Percentiles rank a stretch among this genome's conserved stretches.
phyloP scores from a whole-genome alignment of 1,284 basidiomycete genomes.

The Papiliotrema nemorosa region DNA sequence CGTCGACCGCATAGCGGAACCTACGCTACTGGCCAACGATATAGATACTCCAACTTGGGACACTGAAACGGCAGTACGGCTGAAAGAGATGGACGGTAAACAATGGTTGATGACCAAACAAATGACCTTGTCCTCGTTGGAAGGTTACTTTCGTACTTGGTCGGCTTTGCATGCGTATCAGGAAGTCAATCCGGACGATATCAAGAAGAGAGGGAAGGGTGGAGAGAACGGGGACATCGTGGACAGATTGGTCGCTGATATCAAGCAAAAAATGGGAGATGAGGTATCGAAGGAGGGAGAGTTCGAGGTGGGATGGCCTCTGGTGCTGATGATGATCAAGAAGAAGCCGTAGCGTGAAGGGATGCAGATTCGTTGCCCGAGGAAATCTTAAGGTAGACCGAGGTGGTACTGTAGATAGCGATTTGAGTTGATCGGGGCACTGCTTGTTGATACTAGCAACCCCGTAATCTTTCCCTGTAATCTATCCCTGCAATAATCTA shows the following conservation, averaged over 20 bases:
- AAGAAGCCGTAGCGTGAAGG: slow-evolving; percentile 19
- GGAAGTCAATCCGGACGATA: slow-evolving; percentile 62
- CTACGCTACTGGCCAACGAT: slow-evolving; percentile 6
- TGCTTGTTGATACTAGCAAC: too few species aligned
- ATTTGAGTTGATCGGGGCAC: too few species aligned
- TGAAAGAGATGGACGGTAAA: slow-evolving; percentile 25
- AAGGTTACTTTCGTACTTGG: slow-evolving; percentile 68
- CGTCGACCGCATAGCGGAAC: slow-evolving; percentile 7
- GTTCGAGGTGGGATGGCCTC: slow-evolving; percentile 67
- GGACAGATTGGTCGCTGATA: slow-evolving; percentile 57
- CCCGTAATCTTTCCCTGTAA: too few species aligned
- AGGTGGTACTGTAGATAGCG: too few species aligned
- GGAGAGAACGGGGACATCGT: slow-evolving; percentile 60
- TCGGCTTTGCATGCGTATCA: slow-evolving; percentile 69
- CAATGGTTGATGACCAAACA: slow-evolving; percentile 60
- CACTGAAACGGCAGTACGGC: slow-evolving; percentile 19
- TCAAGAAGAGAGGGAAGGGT: slow-evolving; percentile 22
- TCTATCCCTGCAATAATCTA: too few species aligned
- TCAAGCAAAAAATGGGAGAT: slow-evolving; percentile 46
- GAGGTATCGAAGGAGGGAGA: slow-evolving; percentile 48
- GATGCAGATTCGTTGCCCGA: too few species aligned
- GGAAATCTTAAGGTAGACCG: too few species aligned
- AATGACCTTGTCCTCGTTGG: slow-evolving; percentile 63
- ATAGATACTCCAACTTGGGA: slow-evolving; percentile 21
- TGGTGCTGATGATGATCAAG: slow-evolving; percentile 62